Base-by-base conservation (phyloP, 768 basidiomycete genomes). In the Lactarius trivialis region DNA sequence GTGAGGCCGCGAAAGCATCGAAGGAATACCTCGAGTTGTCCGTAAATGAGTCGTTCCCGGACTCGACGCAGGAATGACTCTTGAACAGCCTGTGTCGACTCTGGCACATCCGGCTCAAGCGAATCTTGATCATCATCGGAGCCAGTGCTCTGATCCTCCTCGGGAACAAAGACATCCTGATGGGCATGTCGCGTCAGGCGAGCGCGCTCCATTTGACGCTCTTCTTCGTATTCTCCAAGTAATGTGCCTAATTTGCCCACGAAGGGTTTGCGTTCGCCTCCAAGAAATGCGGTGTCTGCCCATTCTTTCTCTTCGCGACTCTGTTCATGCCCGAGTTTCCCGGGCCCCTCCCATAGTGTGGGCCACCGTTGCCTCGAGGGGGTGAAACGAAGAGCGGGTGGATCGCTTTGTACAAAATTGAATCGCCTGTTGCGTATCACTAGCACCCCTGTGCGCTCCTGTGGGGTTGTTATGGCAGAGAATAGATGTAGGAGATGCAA, bases 11-110 rank as follows among this genome's bases (percentile, higher is more conserved):
- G 37, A 33, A 24, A 32, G 34, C 3, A 57, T 34, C 24, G 37
- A 55, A 6, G 9, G 73, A 84, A 73, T 73, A 84, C 90, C 72
- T 89, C 85, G 12, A 92, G 75, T 60, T 85, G 71, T 6, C 90
- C 90, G 65, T 91, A 89, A 26, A 92, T 87, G 66, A 91, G 86
- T 12, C 78, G 75, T 70, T 91, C 89, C 55, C 74, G 79, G n/a
- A 92, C 72, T 32, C 77, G 73, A 45, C 88, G 76, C 68, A 85
- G 81, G 71, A 91, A 91, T 7, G 69, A 24, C 17, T 51, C 49
- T 43, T 60, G 58, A 14, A 39, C 68, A 26, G 68, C 71, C 67
- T 75, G 79, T 6, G 73, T 72, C 60, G 88, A 79, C 54, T 81
- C 81, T 6, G 78, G 74, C 11, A 76, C 78, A 55, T 84, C 83